phyloP scores from a whole-genome alignment of 2,329 filamentous ascomycete genomes.

The Thelonectria discophora region DNA sequence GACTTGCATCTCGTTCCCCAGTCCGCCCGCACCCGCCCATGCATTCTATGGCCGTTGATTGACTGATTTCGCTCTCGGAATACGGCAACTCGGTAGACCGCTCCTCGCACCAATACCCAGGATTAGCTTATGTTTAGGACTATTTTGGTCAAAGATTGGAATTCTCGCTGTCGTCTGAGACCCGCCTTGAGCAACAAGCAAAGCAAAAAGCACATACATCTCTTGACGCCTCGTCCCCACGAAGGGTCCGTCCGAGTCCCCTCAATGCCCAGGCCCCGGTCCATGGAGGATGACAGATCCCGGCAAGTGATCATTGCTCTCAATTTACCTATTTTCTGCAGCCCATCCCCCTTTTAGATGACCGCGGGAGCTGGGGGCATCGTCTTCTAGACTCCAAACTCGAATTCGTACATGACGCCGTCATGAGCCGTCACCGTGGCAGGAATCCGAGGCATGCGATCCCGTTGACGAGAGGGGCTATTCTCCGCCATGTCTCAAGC shows the following conservation, averaged over 20 bases:
- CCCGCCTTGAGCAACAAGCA: background rate
- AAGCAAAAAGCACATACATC: background rate
- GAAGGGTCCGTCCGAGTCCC: constrained; percentile 24
- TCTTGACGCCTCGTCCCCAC: constrained; percentile 6
- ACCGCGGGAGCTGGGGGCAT: background rate
- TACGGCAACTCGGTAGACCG: background rate
- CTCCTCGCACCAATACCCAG: background rate
- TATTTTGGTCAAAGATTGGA: background rate
- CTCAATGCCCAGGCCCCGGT: constrained; percentile 32
- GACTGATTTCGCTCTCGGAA: constrained; percentile 1
- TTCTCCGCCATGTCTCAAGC: constrained; percentile 13
- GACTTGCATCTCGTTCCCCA: constrained; percentile 6
- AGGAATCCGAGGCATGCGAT: background rate
- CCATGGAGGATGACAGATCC: constrained; percentile 23
- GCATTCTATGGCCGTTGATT: constrained; percentile 1
- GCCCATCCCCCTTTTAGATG: constrained; percentile 18
- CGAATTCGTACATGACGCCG: too few species aligned
- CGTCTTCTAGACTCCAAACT: too few species aligned
- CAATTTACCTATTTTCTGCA: constrained; percentile 30
- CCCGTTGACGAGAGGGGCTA: background rate
- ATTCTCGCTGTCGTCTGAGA: background rate
- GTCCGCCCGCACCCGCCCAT: constrained; percentile 9
- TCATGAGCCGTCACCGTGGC: background rate
- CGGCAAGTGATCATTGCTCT: constrained; percentile 31
- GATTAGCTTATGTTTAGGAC: constrained; percentile 3